Evolutionary conservation across 2,329 filamentous ascomycete genomes (phyloP).

Genomic region (Huntiella abstrusa): DNA sequence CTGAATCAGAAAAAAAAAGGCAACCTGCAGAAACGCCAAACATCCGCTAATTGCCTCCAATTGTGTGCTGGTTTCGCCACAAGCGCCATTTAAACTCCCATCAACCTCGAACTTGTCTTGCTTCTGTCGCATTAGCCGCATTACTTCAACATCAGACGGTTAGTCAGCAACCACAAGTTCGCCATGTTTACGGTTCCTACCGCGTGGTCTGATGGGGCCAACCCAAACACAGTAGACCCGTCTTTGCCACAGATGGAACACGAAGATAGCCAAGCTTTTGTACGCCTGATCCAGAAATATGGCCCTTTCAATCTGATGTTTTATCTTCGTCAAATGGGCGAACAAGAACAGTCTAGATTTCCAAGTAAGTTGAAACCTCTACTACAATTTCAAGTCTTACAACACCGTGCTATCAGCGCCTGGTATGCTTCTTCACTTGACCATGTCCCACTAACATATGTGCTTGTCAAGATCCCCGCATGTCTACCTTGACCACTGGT

Average conservation of each 20-base stretch:
- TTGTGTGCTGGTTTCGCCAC: too few species aligned
- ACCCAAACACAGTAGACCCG: slow-evolving; percentile 1
- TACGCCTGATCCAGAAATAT: slow-evolving; percentile 11
- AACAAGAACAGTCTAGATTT: slow-evolving; percentile 4
- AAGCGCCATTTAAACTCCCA: too few species aligned
- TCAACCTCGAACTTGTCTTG: not conserved
- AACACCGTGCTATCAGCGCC: too few species aligned
- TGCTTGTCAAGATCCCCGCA: slow-evolving; percentile 17
- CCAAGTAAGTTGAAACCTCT: slow-evolving; percentile 1
- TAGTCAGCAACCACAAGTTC: not conserved
- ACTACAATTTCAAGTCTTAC: not conserved
- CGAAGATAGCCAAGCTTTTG: slow-evolving; percentile 11
- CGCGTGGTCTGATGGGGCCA: slow-evolving; percentile 11
- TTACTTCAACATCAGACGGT: not conserved
- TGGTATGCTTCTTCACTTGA: not conserved
- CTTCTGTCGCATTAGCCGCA: not conserved
- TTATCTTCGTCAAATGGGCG: slow-evolving; percentile 11
- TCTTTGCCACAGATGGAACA: slow-evolving; percentile 11
- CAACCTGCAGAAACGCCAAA: not conserved
- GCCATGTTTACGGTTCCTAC: slow-evolving; percentile 12
- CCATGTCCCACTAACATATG: not conserved
- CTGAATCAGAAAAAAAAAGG: not conserved
- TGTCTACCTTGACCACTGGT: slow-evolving; percentile 22
- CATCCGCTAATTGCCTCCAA: not conserved
- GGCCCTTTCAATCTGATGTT: slow-evolving; percentile 13